Evolutionary conservation across 169 alveolate genomes (phyloP), one percentile per base, ranked within the genome.

Genomic region (Blepharisma undulans): DNA sequence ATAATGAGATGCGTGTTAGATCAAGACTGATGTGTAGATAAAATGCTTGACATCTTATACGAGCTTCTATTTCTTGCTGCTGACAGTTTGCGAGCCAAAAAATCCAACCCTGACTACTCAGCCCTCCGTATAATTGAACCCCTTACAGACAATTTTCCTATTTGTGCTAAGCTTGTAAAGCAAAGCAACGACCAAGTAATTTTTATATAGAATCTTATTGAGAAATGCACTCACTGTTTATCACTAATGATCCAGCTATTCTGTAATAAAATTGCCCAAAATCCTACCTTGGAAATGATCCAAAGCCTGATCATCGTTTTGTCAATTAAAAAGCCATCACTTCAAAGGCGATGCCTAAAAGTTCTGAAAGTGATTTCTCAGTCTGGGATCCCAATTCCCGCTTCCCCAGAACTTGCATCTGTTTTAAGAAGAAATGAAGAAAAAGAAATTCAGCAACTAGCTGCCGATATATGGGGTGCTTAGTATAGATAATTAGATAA

Each of bases 1-100:
- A 91, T 94, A 18, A 91, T 94, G 32, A 74, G 82, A 48, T 76
- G 71, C 25, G 87, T 92, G 91, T 66, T 93, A 48, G 90, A 91
- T 2, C 91, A 94, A 77, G 97, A 94, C 86, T 93, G 95, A 95
- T 93, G 94, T 36, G 79, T 90, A 25, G 97, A 94, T 25, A 74
- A 72, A 1, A 60, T 94, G 72, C 84, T 94, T 5, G 96, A 93
- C 76, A 93, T 94, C 27, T 71, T 94, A 21, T 90, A 93, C 34
- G 92, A 77, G 10, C 61, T 94, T 10, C 87, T 94, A 2, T 66
- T 89, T 22, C 29, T 88, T 36, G 84, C 93, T 59, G 93, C 90
- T 34, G 97, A 94, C 1, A 84, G 74, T 12, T 84, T 94, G 8
- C 72, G 92, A 33, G 61, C 76, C 78, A 76, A 77, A 66, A 90